phyloP scores from a whole-genome alignment of 108 stramenopile species.

The Epipyxis sp. region DNA sequence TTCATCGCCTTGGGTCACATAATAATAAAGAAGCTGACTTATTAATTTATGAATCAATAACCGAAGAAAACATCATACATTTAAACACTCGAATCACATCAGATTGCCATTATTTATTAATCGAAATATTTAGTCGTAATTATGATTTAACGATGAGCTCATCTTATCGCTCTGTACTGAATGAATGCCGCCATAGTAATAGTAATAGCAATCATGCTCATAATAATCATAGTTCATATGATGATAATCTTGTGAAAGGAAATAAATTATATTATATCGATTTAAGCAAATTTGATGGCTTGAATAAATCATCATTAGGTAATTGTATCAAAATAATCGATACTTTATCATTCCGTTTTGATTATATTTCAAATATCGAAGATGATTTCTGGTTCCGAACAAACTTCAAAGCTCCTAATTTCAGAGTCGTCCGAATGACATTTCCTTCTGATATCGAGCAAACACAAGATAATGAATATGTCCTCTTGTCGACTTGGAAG shows the following conservation, averaged over 20 bases:
- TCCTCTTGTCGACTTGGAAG: not conserved
- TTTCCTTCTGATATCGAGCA: not conserved
- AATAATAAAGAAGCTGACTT: not conserved
- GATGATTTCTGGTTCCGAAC: slow-evolving; percentile 25
- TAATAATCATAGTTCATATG: too few relatives aligned
- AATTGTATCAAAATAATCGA: slow-evolving; percentile 3
- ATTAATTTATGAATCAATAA: not conserved
- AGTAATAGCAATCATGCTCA: too few relatives aligned
- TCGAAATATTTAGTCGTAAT: not conserved
- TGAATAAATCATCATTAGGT: not conserved
- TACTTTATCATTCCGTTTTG: not conserved
- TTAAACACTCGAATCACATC: not conserved
- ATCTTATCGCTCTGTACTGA: not conserved
- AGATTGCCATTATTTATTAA: not conserved
- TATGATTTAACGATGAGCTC: not conserved
- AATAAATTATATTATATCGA: slow-evolving; percentile 10
- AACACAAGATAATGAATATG: not conserved
- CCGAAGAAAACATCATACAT: not conserved
- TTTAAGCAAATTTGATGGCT: slow-evolving; percentile 4
- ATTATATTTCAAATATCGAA: slow-evolving; percentile 25
- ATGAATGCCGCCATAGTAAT: too few relatives aligned
- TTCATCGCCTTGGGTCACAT: not conserved
- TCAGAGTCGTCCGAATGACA: slow-evolving; percentile 6
- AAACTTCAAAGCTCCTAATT: not conserved
- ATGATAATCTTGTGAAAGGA: not conserved